phyloP scores from a whole-genome alignment of 352 stramenopile species.

The Saprolegnia diclina region DNA sequence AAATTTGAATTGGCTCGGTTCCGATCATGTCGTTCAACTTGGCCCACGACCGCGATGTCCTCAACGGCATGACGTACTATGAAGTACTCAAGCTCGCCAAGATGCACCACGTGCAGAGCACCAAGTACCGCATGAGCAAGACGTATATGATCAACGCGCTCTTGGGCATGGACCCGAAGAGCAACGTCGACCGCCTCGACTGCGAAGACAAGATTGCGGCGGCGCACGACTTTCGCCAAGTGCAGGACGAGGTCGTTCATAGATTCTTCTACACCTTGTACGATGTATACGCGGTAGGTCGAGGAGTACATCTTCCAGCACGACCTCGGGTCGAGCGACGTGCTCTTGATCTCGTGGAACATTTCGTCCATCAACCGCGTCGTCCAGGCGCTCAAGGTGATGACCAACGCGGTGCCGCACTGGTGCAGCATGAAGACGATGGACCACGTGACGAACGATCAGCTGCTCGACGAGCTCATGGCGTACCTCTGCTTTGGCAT shows the following conservation, averaged over 20 bases:
- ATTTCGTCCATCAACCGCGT: not conserved
- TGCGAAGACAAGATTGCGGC: not conserved
- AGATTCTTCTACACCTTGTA: not conserved
- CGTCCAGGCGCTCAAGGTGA: not conserved
- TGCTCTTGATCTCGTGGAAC: not conserved
- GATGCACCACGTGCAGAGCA: not conserved
- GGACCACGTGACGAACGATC: not conserved
- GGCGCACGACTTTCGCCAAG: not conserved
- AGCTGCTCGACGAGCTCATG: not conserved
- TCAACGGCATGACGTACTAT: not conserved
- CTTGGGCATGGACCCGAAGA: not conserved
- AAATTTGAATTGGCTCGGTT: no score
- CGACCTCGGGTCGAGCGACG: not conserved
- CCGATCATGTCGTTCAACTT: not conserved
- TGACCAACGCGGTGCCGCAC: not conserved
- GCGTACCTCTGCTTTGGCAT: not conserved
- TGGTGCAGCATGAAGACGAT: not conserved
- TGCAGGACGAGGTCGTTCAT: not conserved
- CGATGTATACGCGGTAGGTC: not conserved
- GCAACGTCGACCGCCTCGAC: not conserved
- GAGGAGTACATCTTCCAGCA: not conserved
- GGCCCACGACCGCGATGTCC: not conserved
- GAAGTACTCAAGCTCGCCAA: not conserved
- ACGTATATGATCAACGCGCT: not conserved
- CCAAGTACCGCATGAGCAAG: not conserved